Conservation (phyloP, 208 protist species). For the Trichomonas vaginalis region DNA sequence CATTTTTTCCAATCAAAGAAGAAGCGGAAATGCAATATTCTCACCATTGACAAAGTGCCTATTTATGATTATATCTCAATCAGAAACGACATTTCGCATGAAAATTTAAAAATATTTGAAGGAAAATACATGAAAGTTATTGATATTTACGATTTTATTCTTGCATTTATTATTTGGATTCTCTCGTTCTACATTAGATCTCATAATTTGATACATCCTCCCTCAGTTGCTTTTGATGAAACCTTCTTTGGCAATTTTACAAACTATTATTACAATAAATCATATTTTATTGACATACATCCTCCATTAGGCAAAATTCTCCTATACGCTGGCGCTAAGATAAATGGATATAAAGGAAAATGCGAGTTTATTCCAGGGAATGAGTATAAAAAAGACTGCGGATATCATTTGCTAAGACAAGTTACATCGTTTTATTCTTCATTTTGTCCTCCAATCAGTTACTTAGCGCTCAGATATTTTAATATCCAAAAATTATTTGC, state of each 20-base stretch:
- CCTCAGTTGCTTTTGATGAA: background rate
- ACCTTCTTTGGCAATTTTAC: background rate
- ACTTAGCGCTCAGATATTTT: background rate
- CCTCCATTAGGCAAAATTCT: background rate
- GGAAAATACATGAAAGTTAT: too few relatives aligned
- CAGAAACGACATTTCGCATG: too few relatives aligned
- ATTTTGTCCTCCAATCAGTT: background rate
- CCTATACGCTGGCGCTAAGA: background rate
- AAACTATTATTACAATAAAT: background rate
- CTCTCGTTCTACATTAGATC: background rate
- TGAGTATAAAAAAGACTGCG: background rate
- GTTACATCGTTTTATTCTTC: background rate
- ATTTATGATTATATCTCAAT: too few relatives aligned
- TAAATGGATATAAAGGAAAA: background rate
- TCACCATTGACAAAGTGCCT: too few relatives aligned
- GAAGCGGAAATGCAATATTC: too few relatives aligned
- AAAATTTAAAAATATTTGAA: too few relatives aligned
- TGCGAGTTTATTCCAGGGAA: background rate
- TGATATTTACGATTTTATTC: background rate
- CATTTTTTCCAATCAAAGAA: too few relatives aligned
- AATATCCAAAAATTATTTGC: background rate
- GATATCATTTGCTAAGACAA: background rate
- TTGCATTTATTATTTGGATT: background rate
- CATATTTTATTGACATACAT: background rate
- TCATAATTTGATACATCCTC: background rate